Base-by-base conservation (phyloP, 2,329 filamentous ascomycete genomes). In the Pyricularia sp. region DNA sequence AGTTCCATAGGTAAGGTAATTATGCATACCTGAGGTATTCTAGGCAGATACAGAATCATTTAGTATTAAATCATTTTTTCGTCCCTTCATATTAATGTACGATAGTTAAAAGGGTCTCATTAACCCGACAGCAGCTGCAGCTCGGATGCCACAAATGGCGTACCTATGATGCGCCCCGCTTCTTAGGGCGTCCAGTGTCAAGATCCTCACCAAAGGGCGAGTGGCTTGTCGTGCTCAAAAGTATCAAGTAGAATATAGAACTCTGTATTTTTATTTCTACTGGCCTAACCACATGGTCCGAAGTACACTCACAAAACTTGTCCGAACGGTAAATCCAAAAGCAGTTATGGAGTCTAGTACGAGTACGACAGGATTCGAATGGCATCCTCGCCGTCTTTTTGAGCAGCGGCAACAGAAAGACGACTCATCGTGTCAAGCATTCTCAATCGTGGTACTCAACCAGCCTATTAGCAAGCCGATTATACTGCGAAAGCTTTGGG, bases 381-480 rank as follows among this genome's bases (percentile, higher is more conserved):
- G 74, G 74, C 71, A 71, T 65, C 73, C 73, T n/a, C 73, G 71
- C 26, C 66, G 42, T 26, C 31, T 67, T 23, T 25, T 61, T 25
- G 58, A 61, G 25, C 58, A 26, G 25, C n/a, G 17, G 12, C 55
- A 50, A 26, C 30, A 28, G 4, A 20, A 50, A 1, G n/a, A 17
- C 2, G n/a, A 30, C 23, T 3, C 65, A 23, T 25, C 26, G 26
- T 11, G 20, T 28, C 23, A 64, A 12, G 64, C 70, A 4, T 81
- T 84, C 68, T 81, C 82, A 0, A 76, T 86, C 5, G 75, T 86
- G 31, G 77, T 86, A 42, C 80, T 86, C 68, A 85, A 86, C 73
- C 84, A 86, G 76, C 84, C 82, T 58, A 74, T 86, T 31, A 76
- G 74, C 64, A 79, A 81, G 69, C 76, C 84, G 28, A 73, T 77